Evolutionary conservation across 163 green algal species (phyloP).

Genomic region (Prototheca wickerhamii): DNA sequence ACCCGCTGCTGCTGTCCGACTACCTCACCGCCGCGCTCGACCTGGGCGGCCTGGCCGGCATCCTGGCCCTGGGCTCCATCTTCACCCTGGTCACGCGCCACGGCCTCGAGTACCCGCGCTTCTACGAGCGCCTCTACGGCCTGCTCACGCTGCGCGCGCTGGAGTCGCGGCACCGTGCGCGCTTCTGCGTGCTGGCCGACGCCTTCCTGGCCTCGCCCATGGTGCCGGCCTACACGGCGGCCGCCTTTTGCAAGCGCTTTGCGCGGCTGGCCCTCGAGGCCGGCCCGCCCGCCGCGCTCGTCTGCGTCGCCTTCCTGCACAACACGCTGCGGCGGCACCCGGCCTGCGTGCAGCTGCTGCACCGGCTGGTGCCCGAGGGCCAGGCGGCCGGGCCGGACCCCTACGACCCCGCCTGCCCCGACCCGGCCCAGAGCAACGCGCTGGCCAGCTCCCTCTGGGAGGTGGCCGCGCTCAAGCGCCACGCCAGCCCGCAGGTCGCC

Average conservation of each 20-base stretch:
- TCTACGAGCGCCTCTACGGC: conserved; percentile 83
- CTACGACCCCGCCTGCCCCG: conserved; percentile 47
- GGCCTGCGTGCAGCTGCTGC: conserved; percentile 68
- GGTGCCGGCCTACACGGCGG: conserved; percentile 89
- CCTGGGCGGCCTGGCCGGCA: conserved; percentile 66
- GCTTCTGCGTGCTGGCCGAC: conserved; percentile 78
- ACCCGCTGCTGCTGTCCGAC: conserved; percentile 76
- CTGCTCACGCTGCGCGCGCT: conserved; percentile 59
- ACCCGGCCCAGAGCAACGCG: conserved; percentile 60
- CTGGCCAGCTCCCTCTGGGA: conserved; percentile 94
- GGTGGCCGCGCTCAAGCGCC: conserved; percentile 60
- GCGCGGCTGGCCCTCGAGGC: conserved; percentile 65
- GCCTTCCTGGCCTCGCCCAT: conserved; percentile 80
- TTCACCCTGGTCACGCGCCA: conserved; percentile 86
- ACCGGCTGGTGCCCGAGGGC: conserved; percentile 29
- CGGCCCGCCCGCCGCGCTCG: conserved; percentile 46
- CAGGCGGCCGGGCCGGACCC: conserved; percentile 29
- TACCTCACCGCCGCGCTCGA: conserved; percentile 56
- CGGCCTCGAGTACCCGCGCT: conserved; percentile 88
- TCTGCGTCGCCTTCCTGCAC: conserved; percentile 80
- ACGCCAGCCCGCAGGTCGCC: conserved; percentile 77
- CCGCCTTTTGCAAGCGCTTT: conserved; percentile 88
- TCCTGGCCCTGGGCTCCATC: conserved; percentile 87
- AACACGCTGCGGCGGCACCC: conserved; percentile 91
- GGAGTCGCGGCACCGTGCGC: conserved; percentile 30